Evolutionary conservation across 2,329 filamentous ascomycete genomes (phyloP).

Genomic region (Nemania serpens): DNA sequence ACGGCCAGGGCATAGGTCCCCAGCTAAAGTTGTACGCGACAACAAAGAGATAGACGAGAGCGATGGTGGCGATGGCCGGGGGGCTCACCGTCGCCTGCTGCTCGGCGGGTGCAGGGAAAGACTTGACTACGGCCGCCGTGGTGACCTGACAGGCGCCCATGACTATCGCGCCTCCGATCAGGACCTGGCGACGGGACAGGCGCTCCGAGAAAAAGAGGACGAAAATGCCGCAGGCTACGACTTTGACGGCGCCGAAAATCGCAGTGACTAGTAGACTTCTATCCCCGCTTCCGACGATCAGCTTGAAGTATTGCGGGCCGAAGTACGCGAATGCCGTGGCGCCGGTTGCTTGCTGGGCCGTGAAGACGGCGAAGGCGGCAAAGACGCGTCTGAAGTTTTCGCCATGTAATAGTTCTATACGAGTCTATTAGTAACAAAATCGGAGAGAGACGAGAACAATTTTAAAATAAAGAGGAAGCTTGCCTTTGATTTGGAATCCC

Average conservation of each 20-base stretch:
- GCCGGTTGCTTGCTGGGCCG: conserved; percentile 58
- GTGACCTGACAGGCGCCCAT: conserved; percentile 53
- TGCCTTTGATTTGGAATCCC: conserved; percentile 45
- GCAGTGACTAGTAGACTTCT: conserved; percentile 54
- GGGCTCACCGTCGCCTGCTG: conserved; percentile 40
- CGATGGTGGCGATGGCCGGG: conserved; percentile 55
- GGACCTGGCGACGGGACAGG: conserved; percentile 48
- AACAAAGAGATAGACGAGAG: conserved; percentile 60
- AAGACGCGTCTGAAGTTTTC: conserved; percentile 51
- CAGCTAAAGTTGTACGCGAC: conserved; percentile 56
- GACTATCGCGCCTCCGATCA: conserved; percentile 48
- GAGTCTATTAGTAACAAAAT: not conserved
- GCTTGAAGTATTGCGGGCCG: conserved; percentile 58
- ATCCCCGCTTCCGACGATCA: conserved; percentile 51
- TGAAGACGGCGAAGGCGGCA: conserved; percentile 53
- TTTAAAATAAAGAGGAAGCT: not conserved
- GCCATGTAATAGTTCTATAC: conserved; percentile 49
- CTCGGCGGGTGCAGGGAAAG: conserved; percentile 39
- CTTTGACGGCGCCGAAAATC: conserved; percentile 59
- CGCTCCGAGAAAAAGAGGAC: conserved; percentile 59
- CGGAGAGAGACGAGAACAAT: not conserved
- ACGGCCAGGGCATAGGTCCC: conserved; percentile 57
- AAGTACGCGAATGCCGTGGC: conserved; percentile 61
- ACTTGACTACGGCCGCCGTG: conserved; percentile 51
- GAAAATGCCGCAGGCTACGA: conserved; percentile 54